Percentiles rank a stretch among this genome's conserved stretches.
These are phyloP conservation scores for Aphanoascus verrucosus DNA, from an alignment of 2,329 filamentous ascomycete species.

Conservation along the genomic window DNA sequence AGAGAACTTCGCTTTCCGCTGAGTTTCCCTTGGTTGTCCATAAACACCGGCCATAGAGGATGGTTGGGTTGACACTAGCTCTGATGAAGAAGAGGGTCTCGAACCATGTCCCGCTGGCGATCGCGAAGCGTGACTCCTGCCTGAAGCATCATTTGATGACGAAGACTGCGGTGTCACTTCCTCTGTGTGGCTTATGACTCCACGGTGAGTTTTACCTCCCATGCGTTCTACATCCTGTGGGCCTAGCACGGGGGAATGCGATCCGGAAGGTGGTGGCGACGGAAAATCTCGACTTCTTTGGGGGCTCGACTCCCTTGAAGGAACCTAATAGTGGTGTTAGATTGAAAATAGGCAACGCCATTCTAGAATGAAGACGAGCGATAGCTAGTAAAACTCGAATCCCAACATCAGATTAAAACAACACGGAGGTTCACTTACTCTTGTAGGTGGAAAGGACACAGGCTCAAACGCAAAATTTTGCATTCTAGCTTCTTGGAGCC, in stretches of 20 bases:
- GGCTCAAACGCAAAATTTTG: constrained; percentile 84
- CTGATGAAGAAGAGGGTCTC: constrained; percentile 32
- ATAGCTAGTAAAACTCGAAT: too few relatives aligned
- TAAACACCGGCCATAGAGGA: constrained; percentile 37
- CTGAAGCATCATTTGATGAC: constrained; percentile 36
- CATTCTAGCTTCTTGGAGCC: constrained; percentile 71
- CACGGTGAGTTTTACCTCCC: constrained; percentile 26
- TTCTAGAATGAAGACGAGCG: background rate
- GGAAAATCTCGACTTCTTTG: constrained; percentile 46
- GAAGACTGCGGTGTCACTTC: constrained; percentile 49
- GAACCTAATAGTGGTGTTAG: constrained; percentile 24
- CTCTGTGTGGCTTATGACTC: constrained; percentile 21
- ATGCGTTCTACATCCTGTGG: constrained; percentile 60
- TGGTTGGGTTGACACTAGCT: constrained; percentile 32
- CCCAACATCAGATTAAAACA: background rate
- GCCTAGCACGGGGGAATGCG: constrained; percentile 82
- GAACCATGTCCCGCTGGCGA: constrained; percentile 22
- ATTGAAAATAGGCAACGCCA: background rate
- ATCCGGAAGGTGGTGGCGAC: constrained; percentile 56
- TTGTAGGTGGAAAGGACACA: constrained; percentile 61
- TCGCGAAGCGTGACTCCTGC: constrained; percentile 22
- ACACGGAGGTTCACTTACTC: constrained; percentile 26
- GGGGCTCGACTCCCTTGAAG: constrained; percentile 50
- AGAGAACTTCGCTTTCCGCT: constrained; percentile 44
- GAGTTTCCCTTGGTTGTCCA: constrained; percentile 28